Evolutionary conservation across 768 basidiomycete species (phyloP).

Genomic region (Suillus alpinus): DNA sequence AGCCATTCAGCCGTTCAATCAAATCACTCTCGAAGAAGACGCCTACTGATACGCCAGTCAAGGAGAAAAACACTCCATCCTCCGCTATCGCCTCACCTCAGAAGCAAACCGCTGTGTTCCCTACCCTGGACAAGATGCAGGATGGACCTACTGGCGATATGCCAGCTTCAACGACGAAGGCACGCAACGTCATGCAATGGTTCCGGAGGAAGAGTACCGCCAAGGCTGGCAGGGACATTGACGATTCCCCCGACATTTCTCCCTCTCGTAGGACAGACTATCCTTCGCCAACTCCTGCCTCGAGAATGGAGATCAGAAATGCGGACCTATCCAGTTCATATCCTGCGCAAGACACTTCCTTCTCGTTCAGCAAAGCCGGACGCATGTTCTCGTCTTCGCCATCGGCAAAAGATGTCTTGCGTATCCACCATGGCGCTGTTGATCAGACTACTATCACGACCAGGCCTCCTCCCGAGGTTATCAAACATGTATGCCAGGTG

Average conservation of each 20-base stretch:
- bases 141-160: conserved; percentile 35
- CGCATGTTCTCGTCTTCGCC: conserved; percentile 33
- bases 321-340: conserved; percentile 23
- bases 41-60: conserved; percentile 37
- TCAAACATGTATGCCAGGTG: conserved; percentile 78
- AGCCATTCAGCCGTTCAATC: conserved; percentile 58
- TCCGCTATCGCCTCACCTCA: conserved; percentile 30
- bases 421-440: conserved; percentile 89
- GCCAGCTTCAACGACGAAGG: conserved; percentile 80
- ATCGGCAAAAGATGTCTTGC: conserved; percentile 49
- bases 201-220: conserved; percentile 74
- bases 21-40: conserved; percentile 36
- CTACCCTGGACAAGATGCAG: conserved; percentile 21
- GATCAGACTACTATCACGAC: conserved; percentile 89
- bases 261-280: conserved; percentile 19
- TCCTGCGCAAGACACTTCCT: conserved; percentile 22
- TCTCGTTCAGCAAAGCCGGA: conserved; percentile 38
- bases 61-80: conserved; percentile 37
- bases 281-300: conserved; percentile 27
- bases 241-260: conserved; percentile 15
- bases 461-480: conserved; percentile 79
- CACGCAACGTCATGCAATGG: conserved; percentile 98
- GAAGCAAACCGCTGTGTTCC: conserved; percentile 23
- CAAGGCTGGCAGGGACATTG: conserved; percentile 28
- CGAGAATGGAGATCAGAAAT: conserved; percentile 20